These are phyloP conservation scores for Fraxinus baroniana DNA, from an alignment of 305 asterid species.

Conservation along the genomic window DNA sequence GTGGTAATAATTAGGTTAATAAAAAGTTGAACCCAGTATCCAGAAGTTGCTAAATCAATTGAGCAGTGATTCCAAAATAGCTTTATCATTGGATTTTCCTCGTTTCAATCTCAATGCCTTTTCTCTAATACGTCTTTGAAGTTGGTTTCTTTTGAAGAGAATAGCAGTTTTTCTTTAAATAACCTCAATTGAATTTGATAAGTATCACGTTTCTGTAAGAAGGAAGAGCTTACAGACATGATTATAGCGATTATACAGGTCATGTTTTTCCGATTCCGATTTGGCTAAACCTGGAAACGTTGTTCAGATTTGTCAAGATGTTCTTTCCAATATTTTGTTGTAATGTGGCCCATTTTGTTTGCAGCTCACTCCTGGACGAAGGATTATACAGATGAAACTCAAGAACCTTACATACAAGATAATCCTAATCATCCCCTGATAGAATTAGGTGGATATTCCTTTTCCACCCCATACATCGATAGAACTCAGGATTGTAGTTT, in stretches of 20 bases:
- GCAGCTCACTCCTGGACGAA: slow-evolving; percentile 62
- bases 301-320: not conserved
- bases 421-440: slow-evolving; percentile 10
- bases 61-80: not conserved
- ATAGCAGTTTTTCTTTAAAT: not conserved
- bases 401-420: slow-evolving; percentile 20
- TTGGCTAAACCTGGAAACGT: not conserved
- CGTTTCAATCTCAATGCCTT: not conserved
- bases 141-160: not conserved
- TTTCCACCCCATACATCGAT: slow-evolving; percentile 25
- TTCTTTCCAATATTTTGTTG: slow-evolving; percentile 1
- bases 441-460: slow-evolving; percentile 37
- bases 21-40: not conserved
- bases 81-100: not conserved
- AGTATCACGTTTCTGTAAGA: not conserved
- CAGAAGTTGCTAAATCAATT: slow-evolving; percentile 4
- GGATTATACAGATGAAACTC: slow-evolving; percentile 24
- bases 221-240: not conserved
- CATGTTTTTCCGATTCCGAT: not conserved
- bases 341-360: slow-evolving; percentile 9
- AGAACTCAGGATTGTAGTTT: slow-evolving; percentile 45
- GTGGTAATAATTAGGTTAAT: not conserved
- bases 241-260: not conserved
- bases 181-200: slow-evolving; percentile 8
- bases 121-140: not conserved